Evolutionary conservation across 164 flowering plant genomes (phyloP).

Genomic region (Warburgia ugandensis): DNA sequence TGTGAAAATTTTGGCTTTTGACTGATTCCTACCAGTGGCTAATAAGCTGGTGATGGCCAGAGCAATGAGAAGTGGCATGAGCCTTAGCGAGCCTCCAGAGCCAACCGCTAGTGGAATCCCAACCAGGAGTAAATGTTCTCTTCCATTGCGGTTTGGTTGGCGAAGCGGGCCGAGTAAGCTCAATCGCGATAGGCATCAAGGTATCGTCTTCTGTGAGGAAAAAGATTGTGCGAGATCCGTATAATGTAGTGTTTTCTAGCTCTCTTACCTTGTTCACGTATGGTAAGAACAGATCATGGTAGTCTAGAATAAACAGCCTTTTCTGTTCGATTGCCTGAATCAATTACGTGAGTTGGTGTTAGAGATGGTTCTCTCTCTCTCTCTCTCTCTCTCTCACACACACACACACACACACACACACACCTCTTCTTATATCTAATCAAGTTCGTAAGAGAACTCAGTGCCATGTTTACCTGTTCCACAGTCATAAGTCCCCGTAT

Average conservation of each 20-base stretch:
- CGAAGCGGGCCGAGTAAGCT: conserved; percentile 52
- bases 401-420: too few species aligned
- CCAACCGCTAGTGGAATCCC: conserved; percentile 46
- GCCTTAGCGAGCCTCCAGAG: conserved; percentile 74
- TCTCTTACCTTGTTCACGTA: conserved; percentile 42
- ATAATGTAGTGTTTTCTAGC: conserved; percentile 41
- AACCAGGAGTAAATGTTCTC: conserved; percentile 37
- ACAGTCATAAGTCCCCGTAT: conserved; percentile 25
- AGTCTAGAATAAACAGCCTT: conserved; percentile 48
- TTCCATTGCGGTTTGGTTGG: conserved; percentile 46
- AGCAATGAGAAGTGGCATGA: conserved; percentile 60
- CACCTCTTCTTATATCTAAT: neutral
- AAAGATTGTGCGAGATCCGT: conserved; percentile 67
- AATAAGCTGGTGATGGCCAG: conserved; percentile 61
- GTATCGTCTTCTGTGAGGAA: conserved; percentile 38
- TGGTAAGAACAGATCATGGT: conserved; percentile 56
- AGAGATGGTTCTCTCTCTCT: too few species aligned
- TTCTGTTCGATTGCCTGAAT: conserved; percentile 26
- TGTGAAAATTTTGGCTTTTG: too few species aligned
- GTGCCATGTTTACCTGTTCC: conserved; percentile 19
- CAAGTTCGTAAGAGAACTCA: neutral
- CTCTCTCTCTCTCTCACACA: too few species aligned
- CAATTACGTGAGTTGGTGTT: too few species aligned
- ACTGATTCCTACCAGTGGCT: conserved; percentile 60
- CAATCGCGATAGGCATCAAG: conserved; percentile 56